Evolutionary conservation across 2,329 filamentous ascomycete species (phyloP), one percentile per base, ranked within the genome.

Genomic region (Anisogramma anomala): DNA sequence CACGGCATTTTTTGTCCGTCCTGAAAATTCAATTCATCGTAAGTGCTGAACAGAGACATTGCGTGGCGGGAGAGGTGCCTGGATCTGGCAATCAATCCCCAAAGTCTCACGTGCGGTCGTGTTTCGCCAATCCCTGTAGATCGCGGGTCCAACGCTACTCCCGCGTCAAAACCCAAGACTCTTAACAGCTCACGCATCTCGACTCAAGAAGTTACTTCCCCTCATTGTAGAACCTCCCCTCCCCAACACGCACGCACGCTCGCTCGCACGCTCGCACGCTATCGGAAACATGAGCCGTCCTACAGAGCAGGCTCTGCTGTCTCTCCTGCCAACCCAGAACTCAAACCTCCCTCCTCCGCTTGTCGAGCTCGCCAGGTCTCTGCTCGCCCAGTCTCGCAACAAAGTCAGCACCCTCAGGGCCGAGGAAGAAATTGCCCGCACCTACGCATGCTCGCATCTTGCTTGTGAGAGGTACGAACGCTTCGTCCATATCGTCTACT

Each of bases 341-440:
- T 72, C 74, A 22, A 66, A 74, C 34, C 64, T 89, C 0, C 84
- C 84, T 0, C 66, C 70, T 9, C 69, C 77, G n/a, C 74, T 94
- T 4, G 60, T 84, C 43, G 75, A 83, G 43, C 70, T 88, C 8
- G 78, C 85, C 1, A 68, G 71, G 38, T 85, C 81, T 7, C 67
- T 94, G 6, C 73, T 93, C 33, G 79, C 84, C 2, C 86, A 91
- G 59, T 93, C 86, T 10, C 77, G 84, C 25, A 77, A 79, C 55
- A 79, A 78, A 53, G 85, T 84, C 36, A 79, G 77, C 54, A 82
- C 74, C 13, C 68, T 95, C 39, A 93, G 87, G 57, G 72, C 79
- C 3, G 85, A 93, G 42, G 87, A 94, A 58, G 88, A 95, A 58
- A 78, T 91, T 49, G 85, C 82, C n/a, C 74, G 88, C 15, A 71